A percentile compares a stretch with the other conserved stretches of the same genome.
Evolutionary conservation across 768 basidiomycete genomes (phyloP).

Genomic region (Fibroporia radiculosa): DNA sequence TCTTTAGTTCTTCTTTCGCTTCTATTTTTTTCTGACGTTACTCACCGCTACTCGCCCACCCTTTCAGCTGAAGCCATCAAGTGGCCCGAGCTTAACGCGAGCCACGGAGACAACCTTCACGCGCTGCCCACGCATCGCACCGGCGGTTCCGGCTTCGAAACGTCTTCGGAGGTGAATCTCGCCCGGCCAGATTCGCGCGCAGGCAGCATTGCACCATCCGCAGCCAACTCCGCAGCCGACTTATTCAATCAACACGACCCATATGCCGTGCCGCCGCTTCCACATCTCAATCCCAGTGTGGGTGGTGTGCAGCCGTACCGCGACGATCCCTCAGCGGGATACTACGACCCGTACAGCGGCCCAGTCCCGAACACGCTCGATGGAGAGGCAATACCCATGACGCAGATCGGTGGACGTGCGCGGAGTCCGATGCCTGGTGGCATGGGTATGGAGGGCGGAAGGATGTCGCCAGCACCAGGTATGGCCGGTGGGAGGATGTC

Average conservation of each 20-base stretch:
- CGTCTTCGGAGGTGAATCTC: conserved; percentile 49
- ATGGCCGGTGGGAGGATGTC: not conserved
- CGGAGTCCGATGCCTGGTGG: conserved; percentile 11
- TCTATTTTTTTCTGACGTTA: conserved; percentile 6
- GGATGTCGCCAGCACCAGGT: conserved; percentile 9
- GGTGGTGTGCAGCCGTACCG: conserved; percentile 45
- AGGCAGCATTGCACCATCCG: conserved; percentile 40
- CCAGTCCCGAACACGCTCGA: conserved; percentile 63
- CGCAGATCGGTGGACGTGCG: conserved; percentile 34
- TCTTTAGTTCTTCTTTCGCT: no score
- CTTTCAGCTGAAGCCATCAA: conserved; percentile 73
- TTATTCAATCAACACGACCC: conserved; percentile 45
- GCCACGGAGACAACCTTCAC: conserved; percentile 33
- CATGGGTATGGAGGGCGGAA: conserved; percentile 5
- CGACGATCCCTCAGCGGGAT: conserved; percentile 51
- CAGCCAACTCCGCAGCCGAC: conserved; percentile 34
- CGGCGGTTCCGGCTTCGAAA: conserved; percentile 68
- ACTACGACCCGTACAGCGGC: conserved; percentile 76
- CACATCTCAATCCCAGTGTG: conserved; percentile 65
- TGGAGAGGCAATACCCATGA: conserved; percentile 70
- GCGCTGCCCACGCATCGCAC: conserved; percentile 63
- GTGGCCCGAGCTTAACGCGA: conserved; percentile 78
- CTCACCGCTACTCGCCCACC: conserved; percentile 7
- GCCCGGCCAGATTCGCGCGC: conserved; percentile 39
- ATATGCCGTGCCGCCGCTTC: conserved; percentile 77